Percentiles rank a stretch among this genome's conserved stretches.
Evolutionary conservation across 345 rosid species (phyloP).

Genomic region (Syzygium aromaticum): DNA sequence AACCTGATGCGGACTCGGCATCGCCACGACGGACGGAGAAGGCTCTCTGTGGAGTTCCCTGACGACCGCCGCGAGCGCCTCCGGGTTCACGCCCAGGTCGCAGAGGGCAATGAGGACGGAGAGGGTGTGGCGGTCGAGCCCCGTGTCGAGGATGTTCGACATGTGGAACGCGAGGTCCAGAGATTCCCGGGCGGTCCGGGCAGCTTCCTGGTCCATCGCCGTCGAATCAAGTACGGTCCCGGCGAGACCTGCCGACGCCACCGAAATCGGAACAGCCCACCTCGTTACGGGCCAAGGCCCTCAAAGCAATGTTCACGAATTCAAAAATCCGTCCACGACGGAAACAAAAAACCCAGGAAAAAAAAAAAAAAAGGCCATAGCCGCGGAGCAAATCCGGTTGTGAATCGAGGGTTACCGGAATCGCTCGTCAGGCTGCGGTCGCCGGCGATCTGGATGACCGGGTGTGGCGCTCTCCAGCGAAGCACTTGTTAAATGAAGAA

Average conservation of each 20-base stretch:
- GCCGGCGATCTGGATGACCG: not conserved
- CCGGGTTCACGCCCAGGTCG: conserved; percentile 44
- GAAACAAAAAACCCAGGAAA: not conserved
- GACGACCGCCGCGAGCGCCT: conserved; percentile 36
- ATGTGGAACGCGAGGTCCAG: conserved; percentile 44
- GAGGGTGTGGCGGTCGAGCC: conserved; percentile 44
- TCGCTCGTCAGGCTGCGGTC: not conserved
- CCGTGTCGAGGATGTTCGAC: conserved; percentile 41
- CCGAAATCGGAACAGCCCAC: not conserved
- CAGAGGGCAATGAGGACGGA: conserved; percentile 41
- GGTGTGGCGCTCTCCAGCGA: not conserved
- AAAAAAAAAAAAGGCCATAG: not conserved
- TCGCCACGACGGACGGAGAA: not conserved
- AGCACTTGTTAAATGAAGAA: not conserved
- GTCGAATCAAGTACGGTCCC: not conserved
- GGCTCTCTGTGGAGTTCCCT: conserved; percentile 32
- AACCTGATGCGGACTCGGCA: not conserved
- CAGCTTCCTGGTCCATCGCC: conserved; percentile 37
- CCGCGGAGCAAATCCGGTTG: not conserved
- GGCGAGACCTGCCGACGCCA: not conserved
- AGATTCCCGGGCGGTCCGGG: conserved; percentile 34
- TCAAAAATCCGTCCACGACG: not conserved
- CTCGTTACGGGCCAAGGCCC: not conserved
- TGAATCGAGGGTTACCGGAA: not conserved
- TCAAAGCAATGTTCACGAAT: not conserved